phyloP scores from a whole-genome alignment of 192 early-diverging fungal genomes.

The Coemansia sp. region DNA sequence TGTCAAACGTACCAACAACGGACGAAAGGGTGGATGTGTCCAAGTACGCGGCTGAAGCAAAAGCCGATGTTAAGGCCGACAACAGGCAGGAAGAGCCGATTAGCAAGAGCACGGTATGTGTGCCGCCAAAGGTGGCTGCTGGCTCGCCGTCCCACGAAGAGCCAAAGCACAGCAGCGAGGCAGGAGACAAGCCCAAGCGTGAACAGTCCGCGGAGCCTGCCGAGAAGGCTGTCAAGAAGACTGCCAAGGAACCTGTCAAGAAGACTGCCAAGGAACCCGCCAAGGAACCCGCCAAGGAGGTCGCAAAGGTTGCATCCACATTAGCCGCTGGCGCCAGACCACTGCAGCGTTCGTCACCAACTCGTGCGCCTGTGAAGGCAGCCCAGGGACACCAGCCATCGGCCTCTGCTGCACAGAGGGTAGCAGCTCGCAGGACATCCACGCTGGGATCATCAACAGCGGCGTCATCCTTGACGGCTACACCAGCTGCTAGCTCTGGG shows the following conservation, averaged over 20 bases:
- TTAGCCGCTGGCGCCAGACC: neutral
- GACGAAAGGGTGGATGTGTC: too few relatives aligned
- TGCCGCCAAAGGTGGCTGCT: too few relatives aligned
- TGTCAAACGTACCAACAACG: too few relatives aligned
- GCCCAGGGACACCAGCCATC: constrained; percentile 1
- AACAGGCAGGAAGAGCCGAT: too few relatives aligned
- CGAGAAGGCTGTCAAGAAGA: neutral
- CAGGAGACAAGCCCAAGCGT: too few relatives aligned
- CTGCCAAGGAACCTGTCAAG: neutral
- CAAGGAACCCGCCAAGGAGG: neutral
- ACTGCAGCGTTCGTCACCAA: constrained; percentile 3
- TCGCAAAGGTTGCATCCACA: constrained; percentile 4
- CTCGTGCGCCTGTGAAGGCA: neutral
- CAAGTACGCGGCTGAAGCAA: too few relatives aligned
- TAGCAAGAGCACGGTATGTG: too few relatives aligned
- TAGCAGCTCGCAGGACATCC: constrained; percentile 14
- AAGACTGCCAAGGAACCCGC: neutral
- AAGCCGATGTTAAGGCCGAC: too few relatives aligned
- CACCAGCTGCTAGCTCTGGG: neutral
- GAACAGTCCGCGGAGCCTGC: too few relatives aligned
- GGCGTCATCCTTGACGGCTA: constrained; percentile 1
- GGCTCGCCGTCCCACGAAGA: too few relatives aligned
- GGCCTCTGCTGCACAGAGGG: constrained; percentile 17
- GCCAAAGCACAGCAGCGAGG: too few relatives aligned
- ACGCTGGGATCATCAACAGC: neutral